These are phyloP conservation scores for Tardiomyces blankii DNA, from an alignment of 1,139 yeast species.

Conservation along the genomic window DNA sequence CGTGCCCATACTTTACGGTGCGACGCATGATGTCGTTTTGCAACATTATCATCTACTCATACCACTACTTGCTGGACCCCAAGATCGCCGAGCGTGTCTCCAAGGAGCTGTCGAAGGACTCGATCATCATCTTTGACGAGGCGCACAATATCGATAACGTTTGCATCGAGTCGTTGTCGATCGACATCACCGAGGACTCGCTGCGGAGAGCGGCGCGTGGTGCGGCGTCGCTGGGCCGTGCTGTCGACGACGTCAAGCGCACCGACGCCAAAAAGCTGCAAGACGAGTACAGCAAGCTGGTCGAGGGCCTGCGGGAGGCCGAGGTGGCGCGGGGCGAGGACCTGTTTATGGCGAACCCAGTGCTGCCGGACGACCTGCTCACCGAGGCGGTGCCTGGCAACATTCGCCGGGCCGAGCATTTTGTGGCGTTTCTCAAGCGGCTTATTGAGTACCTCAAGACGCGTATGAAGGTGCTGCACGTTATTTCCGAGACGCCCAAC, in stretches of 20 bases:
- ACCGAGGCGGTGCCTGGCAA: slow-evolving; percentile 97
- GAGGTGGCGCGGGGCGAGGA: slow-evolving; percentile 71
- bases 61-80: slow-evolving; percentile 92
- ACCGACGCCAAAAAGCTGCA: slow-evolving; percentile 78
- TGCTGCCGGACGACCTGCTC: slow-evolving; percentile 69
- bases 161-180: slow-evolving; percentile 87
- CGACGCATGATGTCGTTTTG: slow-evolving; percentile 97
- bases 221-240: slow-evolving; percentile 52
- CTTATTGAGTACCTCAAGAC: slow-evolving; percentile 92
- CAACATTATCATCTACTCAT: slow-evolving; percentile 88
- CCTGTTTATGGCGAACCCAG: slow-evolving; percentile 78
- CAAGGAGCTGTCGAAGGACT: slow-evolving; percentile 79
- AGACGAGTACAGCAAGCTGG: slow-evolving; percentile 82
- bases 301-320: slow-evolving; percentile 75
- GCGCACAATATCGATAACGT: slow-evolving; percentile 98
- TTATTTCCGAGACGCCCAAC: slow-evolving; percentile 90
- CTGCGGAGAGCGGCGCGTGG: slow-evolving; percentile 72
- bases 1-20: slow-evolving; percentile 95
- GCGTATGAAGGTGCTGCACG: slow-evolving; percentile 95
- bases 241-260: slow-evolving; percentile 76
- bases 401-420: slow-evolving; percentile 93
- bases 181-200: slow-evolving; percentile 79
- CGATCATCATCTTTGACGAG: slow-evolving; percentile 92
- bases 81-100: slow-evolving; percentile 95
- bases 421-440: slow-evolving; percentile 81